phyloP scores from a whole-genome alignment of 1,284 basidiomycete species.

The Termitomyces sp. region DNA sequence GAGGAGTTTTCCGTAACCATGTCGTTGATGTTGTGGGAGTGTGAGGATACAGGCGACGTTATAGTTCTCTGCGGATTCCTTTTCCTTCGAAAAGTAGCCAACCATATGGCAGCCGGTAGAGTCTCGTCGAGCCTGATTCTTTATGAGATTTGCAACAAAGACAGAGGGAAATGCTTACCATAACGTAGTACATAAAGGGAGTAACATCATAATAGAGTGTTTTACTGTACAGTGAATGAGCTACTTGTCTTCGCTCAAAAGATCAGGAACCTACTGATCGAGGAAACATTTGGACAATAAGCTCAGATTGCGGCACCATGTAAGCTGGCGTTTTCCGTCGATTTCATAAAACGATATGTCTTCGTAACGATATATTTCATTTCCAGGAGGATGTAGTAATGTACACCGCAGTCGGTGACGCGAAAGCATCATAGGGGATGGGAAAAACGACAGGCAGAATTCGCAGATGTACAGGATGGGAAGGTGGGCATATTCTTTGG shows the following conservation, averaged over 20 bases:
- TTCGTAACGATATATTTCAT: slow-evolving; percentile 97
- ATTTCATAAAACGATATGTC: slow-evolving; percentile 98
- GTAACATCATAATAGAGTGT: slow-evolving; percentile 99
- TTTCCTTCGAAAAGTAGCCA: slow-evolving; percentile 99
- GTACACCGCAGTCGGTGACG: slow-evolving; percentile 92
- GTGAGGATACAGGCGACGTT: slow-evolving; percentile 99
- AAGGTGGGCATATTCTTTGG: slow-evolving; percentile 94
- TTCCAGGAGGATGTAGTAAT: slow-evolving; percentile 93
- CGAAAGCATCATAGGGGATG: slow-evolving; percentile 80
- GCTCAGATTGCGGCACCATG: slow-evolving; percentile 97
- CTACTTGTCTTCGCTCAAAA: slow-evolving; percentile 17
- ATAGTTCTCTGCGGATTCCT: slow-evolving; percentile 96
- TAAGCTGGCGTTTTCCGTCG: slow-evolving; percentile 92
- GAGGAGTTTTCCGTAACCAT: slow-evolving; percentile 91
- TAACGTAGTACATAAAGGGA: slow-evolving; percentile 98
- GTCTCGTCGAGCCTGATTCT: slow-evolving; percentile 73
- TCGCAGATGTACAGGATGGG: slow-evolving; percentile 97
- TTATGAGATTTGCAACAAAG: slow-evolving; percentile 14
- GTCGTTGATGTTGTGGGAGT: slow-evolving; percentile 94
- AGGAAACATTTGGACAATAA: slow-evolving; percentile 97
- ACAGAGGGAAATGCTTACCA: slow-evolving; percentile 51
- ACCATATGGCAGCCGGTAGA: slow-evolving; percentile 90
- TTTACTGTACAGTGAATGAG: slow-evolving; percentile 59
- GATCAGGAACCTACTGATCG: slow-evolving; percentile 70
- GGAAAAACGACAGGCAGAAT: slow-evolving; percentile 92